Conservation (phyloP, 2,329 filamentous ascomycete genomes). For the Scedosporium apiospermum region DNA sequence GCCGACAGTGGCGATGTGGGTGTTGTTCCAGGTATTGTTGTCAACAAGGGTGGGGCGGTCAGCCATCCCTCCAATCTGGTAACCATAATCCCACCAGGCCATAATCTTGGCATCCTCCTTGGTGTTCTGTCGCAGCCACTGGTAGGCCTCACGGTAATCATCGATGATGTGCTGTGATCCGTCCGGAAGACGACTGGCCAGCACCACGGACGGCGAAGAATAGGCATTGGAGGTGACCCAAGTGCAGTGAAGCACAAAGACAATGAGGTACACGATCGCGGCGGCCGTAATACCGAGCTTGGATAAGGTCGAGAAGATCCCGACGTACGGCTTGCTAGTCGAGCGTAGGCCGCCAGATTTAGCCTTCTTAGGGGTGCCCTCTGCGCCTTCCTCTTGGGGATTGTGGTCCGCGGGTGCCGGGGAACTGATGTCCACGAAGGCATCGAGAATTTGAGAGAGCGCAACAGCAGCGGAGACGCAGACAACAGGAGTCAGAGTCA, state of each 20-base stretch:
- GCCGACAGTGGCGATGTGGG: constrained; percentile 95
- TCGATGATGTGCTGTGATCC: constrained; percentile 98
- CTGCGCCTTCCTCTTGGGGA: constrained; percentile 27
- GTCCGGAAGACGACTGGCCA: constrained; percentile 86
- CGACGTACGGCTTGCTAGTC: constrained; percentile 63
- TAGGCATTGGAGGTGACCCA: constrained; percentile 99
- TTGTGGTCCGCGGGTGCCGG: constrained; percentile 43
- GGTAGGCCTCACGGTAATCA: constrained; percentile 97
- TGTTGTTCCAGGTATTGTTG: constrained; percentile 99
- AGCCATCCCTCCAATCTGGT: constrained; percentile 99
- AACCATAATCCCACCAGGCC: constrained; percentile 99
- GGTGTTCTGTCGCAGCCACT: constrained; percentile 98
- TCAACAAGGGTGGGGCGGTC: constrained; percentile 94
- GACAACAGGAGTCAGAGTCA: constrained; percentile 91
- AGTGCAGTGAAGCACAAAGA: constrained; percentile 96
- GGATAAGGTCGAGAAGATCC: constrained; percentile 72
- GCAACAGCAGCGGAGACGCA: constrained; percentile 90
- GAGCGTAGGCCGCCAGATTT: constrained; percentile 54
- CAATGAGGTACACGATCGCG: constrained; percentile 69
- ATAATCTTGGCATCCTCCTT: constrained; percentile 93
- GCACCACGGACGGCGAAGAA: constrained; percentile 92
- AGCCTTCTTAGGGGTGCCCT: constrained; percentile 45
- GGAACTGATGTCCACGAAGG: constrained; percentile 61
- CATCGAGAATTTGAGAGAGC: constrained; percentile 79
- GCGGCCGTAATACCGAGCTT: constrained; percentile 68